phyloP scores from a whole-genome alignment of 768 basidiomycete genomes.

The Amanita brunnescens region DNA sequence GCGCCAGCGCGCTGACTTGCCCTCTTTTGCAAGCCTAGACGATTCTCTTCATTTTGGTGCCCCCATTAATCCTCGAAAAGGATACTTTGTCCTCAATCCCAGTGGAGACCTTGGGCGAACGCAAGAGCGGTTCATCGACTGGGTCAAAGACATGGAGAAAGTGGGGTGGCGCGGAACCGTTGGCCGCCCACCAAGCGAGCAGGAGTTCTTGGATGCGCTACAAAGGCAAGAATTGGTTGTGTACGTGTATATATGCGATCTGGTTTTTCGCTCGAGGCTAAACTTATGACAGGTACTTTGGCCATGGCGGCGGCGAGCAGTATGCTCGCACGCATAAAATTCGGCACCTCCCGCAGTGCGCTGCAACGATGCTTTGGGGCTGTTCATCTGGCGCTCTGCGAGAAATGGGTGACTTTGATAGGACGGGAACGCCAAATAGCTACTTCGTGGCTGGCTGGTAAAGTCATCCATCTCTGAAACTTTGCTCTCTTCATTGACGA shows the following conservation, averaged over 20 bases:
- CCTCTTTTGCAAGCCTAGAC: conserved; percentile 7
- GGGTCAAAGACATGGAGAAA: conserved; percentile 62
- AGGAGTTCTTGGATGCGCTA: conserved; percentile 72
- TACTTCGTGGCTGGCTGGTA: conserved; percentile 98
- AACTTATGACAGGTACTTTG: conserved; percentile 73
- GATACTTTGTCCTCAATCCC: conserved; percentile 86
- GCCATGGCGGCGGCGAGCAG: conserved; percentile 94
- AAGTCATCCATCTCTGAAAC: conserved; percentile 18
- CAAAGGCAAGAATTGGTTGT: conserved; percentile 76
- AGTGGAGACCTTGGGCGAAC: conserved; percentile 84
- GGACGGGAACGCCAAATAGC: conserved; percentile 84
- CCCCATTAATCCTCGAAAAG: conserved; percentile 53
- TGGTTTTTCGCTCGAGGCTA: neutral
- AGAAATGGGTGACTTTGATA: conserved; percentile 93
- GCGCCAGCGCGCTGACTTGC: conserved; percentile 23
- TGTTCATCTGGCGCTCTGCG: conserved; percentile 88
- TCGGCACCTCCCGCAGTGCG: conserved; percentile 73
- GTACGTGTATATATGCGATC: conserved; percentile 40
- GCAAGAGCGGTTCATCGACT: conserved; percentile 72
- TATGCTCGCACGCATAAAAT: conserved; percentile 86
- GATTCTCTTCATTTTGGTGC: conserved; percentile 33
- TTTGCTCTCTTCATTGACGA: neutral
- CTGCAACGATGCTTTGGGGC: conserved; percentile 96
- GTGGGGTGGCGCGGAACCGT: conserved; percentile 81
- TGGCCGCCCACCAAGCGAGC: conserved; percentile 72